Evolutionary conservation across 2,329 filamentous ascomycete species (phyloP), one percentile per base, ranked within the genome.

Genomic region (Calonectria pseudoreteaudii): DNA sequence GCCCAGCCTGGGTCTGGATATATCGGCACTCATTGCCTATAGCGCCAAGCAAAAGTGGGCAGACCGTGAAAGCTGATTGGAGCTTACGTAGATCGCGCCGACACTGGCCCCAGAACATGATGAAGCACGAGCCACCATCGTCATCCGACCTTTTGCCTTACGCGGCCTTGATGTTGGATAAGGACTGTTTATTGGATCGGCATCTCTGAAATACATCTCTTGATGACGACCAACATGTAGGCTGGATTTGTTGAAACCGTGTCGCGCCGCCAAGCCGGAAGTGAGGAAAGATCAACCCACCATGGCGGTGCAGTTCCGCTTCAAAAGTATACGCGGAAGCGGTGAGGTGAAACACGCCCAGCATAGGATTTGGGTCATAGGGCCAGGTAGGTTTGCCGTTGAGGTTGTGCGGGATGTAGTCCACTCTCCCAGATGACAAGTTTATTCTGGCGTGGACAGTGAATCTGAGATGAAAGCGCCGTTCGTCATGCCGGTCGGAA

Each of bases 91-190:
- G 56, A 28, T 41, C 2, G 34, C 56, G 14, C 7, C 13, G 5
- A 23, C 23, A 2, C 6, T 23, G 23, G 36, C 56, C 31, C 34
- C 56, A 41, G 56, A 28, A 41, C 23, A 41, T 26, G 26, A 62
- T 62, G 34, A 41, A 62, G 56, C 56, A 62, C 56, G 56, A 62
- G 56, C 56, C 56, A 62, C 56, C 16, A 62, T 62, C 34, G 56
- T 62, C 56, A 62, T 62, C 56, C 56, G 56, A 38, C 31, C 30
- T 23, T 60, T 38, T 62, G 9, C 56, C 56, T 62, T 62, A 62
- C 56, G 56, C 56, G 56, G 56, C 56, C 56, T 41, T 10, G n/a
- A 36, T 62, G 14, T 41, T 36, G 26, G 9, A 13, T 18, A 8
- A 20, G 14, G 34, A n/a, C 23, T 41, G 8, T 36, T 26, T 18